Base-by-base conservation (phyloP, 768 basidiomycete species). In the Leccinum uliginosum region DNA sequence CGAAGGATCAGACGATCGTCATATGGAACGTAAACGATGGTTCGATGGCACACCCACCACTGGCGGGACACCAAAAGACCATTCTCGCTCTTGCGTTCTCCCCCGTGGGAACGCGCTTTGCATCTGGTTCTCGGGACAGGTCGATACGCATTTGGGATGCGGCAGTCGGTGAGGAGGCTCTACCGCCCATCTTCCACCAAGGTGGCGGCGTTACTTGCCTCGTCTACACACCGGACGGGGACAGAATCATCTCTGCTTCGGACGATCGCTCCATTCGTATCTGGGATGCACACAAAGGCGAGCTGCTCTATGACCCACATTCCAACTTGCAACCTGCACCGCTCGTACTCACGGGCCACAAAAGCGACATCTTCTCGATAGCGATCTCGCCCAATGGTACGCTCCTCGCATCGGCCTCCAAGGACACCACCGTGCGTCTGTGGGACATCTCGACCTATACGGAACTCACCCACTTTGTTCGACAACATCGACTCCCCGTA, bases 61-160 rank as follows among this genome's bases (percentile, higher is more conserved):
- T 72, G 17, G 58, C 15, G 7, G 69, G 64, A 35, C 70, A 71
- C 11, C 34, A 52, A 38, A 72, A 69, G 50, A 35, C 62, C 2
- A 19, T 71, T 27, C 63, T 71, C n/a, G 46, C 67, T 4, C 61
- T 72, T 11, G 63, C 67, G 0, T 73, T 70, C 55, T 73, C 73
- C 0, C 71, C 71, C 0, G 47, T 54, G 15, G 68, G 58, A 4
- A 52, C 35, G 24, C 64, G 51, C 21, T 67, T 74, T 44, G 67
- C 62, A 12, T 74, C 73, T 17, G 71, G 71, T 19, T 70, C 71
- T 2, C 56, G 66, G n/a, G 71, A 72, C 27, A 54, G 56, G 30
- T 59, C 65, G 7, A 67, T 73, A 38, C 64, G 63, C 2, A 50
- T 67, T 40, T 74, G 71, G 73, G 68, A 72, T 30, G 58, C 62